A percentile compares a stretch with the other conserved stretches of the same genome.
phyloP scores from a whole-genome alignment of 108 stramenopile genomes.

The Craspedostauros australis region DNA sequence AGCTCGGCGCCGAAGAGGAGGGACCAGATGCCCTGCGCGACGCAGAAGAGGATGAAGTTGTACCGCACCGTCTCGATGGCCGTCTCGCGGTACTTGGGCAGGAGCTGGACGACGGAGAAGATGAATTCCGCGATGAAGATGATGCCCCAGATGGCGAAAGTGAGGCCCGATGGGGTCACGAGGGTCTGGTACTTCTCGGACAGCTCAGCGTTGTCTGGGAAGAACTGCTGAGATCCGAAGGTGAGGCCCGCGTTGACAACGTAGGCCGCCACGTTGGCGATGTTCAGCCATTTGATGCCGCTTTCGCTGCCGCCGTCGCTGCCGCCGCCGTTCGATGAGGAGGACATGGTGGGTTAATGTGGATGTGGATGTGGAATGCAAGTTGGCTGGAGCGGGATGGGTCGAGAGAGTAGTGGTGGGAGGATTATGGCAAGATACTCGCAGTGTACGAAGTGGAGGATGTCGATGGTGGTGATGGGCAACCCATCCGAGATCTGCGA shows the following conservation, averaged over 20 bases:
- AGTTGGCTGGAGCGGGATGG: too few species aligned
- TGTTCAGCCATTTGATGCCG: constrained; percentile 51
- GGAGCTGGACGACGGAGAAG: constrained; percentile 51
- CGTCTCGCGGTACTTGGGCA: constrained; percentile 24
- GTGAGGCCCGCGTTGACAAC: constrained; percentile 49
- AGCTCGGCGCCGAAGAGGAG: constrained; percentile 57
- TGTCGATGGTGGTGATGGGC: too few species aligned
- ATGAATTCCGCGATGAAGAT: constrained; percentile 67
- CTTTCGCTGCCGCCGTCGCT: neutral
- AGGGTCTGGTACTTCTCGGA: constrained; percentile 77
- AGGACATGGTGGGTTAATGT: too few species aligned
- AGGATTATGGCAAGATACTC: too few species aligned
- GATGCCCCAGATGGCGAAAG: constrained; percentile 80
- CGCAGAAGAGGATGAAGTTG: constrained; percentile 44
- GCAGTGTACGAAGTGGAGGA: too few species aligned
- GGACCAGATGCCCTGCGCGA: constrained; percentile 64
- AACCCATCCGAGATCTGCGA: too few species aligned
- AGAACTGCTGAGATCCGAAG: constrained; percentile 47
- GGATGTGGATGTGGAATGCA: too few species aligned
- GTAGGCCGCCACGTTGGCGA: constrained; percentile 60
- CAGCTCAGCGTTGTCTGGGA: constrained; percentile 49
- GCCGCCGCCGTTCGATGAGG: neutral
- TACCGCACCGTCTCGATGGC: constrained; percentile 49
- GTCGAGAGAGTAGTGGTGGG: too few species aligned
- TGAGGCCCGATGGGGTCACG: constrained; percentile 60